Base-by-base conservation (phyloP, 2,329 filamentous ascomycete species). In the Zymoseptoria pseudotritici region DNA sequence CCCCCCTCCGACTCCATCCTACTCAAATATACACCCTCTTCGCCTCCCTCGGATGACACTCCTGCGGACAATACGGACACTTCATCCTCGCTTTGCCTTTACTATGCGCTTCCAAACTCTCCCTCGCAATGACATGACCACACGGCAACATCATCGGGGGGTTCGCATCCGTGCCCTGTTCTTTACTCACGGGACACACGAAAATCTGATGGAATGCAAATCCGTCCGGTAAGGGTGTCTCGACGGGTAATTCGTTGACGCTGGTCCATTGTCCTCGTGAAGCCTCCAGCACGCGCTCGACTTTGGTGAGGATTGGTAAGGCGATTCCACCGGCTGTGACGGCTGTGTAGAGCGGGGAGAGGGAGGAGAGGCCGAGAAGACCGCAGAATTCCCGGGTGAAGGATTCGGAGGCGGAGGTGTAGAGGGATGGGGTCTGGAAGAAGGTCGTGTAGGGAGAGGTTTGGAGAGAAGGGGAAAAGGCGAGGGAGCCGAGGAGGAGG, bases 81-180 rank as follows among this genome's bases (percentile, higher is more conserved):
- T 99, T 99, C 80, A 95, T 95, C 61, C 88, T 80, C 50, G 63
- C 69, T 63, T 72, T 83, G 0, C 88, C 87, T 76, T 95, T 96
- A 58, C 86, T 86, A 50, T 97, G 80, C 70, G 86, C 86, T 61
- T 88, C 84, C 55, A 99, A 77, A 36, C 88, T 91, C 70, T 97
- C 92, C 65, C 86, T 83, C 19, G 91, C 92, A 61, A 99, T 87
- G 56, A 97, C 93, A 76, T 99, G 94, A 5, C 94, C 93, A 71
- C 94, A 99, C 0, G 90, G 89, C 71, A 99, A 86, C 84, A 97
- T 94, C 89, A 97, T 95, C 1, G 94, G 91, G 10, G 94, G 94
- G 73, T 99, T 99, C 22, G 82, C 78, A 70, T 96, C 91, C 0
- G 93, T 99, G 0, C 89, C 91, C 75, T 99, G 94, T 72, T 97